phyloP scores from a whole-genome alignment of 2,329 filamentous ascomycete genomes.

The Fusarium decemcellulare region DNA sequence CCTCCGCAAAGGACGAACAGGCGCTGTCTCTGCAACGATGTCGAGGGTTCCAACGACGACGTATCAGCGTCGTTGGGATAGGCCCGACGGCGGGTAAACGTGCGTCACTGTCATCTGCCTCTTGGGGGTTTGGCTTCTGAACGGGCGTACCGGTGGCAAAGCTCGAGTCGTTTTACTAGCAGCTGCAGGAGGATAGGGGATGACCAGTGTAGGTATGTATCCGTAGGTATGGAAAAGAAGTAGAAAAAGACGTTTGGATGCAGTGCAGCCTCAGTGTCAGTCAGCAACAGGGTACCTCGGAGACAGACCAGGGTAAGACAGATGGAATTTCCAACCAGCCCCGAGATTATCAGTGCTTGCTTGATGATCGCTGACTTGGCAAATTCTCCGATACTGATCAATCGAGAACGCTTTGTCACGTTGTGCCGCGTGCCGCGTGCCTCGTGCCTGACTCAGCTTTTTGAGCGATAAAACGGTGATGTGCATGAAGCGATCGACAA shows the following conservation, averaged over 20 bases:
- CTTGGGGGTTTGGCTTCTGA: neutral
- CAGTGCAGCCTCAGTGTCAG: neutral
- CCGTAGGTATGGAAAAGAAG: neutral
- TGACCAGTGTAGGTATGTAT: neutral
- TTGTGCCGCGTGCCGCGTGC: no score
- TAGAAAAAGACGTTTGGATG: neutral
- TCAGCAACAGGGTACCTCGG: neutral
- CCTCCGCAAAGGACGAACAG: neutral
- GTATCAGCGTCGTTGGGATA: neutral
- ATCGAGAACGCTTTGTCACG: neutral
- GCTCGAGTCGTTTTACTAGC: constrained; percentile 5
- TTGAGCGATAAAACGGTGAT: constrained; percentile 30
- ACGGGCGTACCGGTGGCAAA: constrained; percentile 10
- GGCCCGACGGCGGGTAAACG: neutral
- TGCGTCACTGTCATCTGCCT: constrained; percentile 10
- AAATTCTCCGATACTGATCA: constrained; percentile 5
- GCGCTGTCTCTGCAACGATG: neutral
- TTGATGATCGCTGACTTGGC: neutral
- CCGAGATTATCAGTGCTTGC: neutral
- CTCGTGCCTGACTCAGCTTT: constrained; percentile 19
- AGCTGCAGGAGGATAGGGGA: neutral
- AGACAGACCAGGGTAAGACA: neutral
- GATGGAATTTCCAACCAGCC: neutral
- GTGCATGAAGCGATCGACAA: constrained; percentile 33
- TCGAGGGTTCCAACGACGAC: neutral